These are phyloP conservation scores for Acer negundo DNA, from an alignment of 345 rosid species.

Conservation along the genomic window DNA sequence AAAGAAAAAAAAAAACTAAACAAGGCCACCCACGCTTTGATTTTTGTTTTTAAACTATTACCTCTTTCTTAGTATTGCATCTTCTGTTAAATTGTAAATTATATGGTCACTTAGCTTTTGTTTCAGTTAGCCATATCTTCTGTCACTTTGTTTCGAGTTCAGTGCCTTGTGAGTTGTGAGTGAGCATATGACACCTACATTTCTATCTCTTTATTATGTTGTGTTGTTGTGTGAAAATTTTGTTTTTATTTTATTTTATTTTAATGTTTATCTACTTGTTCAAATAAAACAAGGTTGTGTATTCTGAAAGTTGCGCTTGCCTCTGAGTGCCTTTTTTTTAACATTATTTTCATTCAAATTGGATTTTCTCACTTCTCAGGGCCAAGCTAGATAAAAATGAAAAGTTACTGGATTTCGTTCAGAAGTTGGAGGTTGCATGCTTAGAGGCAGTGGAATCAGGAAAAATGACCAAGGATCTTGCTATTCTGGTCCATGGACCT, in stretches of 20 bases:
- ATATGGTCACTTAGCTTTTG: background rate
- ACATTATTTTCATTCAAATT: background rate
- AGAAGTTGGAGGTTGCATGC: conserved; percentile 86
- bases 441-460: conserved; percentile 83
- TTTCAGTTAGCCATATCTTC: background rate
- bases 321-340: background rate
- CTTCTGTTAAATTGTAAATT: background rate
- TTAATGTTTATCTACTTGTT: background rate
- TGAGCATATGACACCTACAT: background rate
- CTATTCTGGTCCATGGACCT: conserved; percentile 76
- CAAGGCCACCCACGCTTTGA: background rate
- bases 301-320: background rate
- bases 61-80: background rate
- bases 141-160: background rate
- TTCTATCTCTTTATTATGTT: background rate
- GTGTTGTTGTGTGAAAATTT: background rate
- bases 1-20: background rate
- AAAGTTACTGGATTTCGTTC: conserved; percentile 68
- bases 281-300: background rate
- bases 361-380: conserved; percentile 45
- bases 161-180: background rate
- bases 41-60: background rate
- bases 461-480: conserved; percentile 97
- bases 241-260: background rate
- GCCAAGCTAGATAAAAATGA: conserved; percentile 86